Conservation (phyloP, 1,284 basidiomycete genomes). For the Boletus albobrunnescens region DNA sequence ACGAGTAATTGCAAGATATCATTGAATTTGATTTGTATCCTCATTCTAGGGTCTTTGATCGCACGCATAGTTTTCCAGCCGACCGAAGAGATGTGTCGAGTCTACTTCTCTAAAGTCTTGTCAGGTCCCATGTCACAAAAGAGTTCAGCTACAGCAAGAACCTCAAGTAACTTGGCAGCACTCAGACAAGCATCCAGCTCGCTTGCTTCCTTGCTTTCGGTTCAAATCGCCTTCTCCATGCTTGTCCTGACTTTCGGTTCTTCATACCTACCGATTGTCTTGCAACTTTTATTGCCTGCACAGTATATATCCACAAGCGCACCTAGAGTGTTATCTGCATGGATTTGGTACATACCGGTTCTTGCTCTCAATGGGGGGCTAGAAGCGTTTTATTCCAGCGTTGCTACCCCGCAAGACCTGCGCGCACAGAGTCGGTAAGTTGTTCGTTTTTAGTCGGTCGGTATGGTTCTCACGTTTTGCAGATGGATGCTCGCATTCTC, state of each 20-base stretch:
- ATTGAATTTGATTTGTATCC: slow-evolving; percentile 2
- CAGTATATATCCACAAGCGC: slow-evolving; percentile 73
- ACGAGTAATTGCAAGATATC: slow-evolving; percentile 7
- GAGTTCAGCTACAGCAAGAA: background rate
- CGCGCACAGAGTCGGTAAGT: slow-evolving; percentile 59
- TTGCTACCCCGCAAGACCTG: slow-evolving; percentile 62
- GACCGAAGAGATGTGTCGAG: slow-evolving; percentile 83
- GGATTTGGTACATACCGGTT: slow-evolving; percentile 83
- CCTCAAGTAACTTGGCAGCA: background rate
- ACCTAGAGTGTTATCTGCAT: slow-evolving; percentile 68
- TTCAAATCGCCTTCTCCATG: slow-evolving; percentile 67
- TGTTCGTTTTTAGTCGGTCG: slow-evolving; percentile 2
- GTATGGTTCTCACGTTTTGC: slow-evolving; percentile 1
- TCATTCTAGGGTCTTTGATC: slow-evolving; percentile 72
- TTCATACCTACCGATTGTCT: slow-evolving; percentile 65
- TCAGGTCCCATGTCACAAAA: slow-evolving; percentile 20
- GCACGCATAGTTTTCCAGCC: slow-evolving; percentile 92
- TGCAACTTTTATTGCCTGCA: slow-evolving; percentile 68
- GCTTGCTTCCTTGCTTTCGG: slow-evolving; percentile 56
- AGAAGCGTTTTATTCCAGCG: slow-evolving; percentile 84
- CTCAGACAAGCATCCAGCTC: slow-evolving; percentile 40
- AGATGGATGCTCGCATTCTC: slow-evolving; percentile 74
- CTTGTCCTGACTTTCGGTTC: slow-evolving; percentile 73
- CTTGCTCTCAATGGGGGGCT: slow-evolving; percentile 85
- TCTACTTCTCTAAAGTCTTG: slow-evolving; percentile 79